Evolutionary conservation across 805 yeast genomes (phyloP), one percentile per base, ranked within the genome.

Genomic region (Candida pseudoglaebosa): DNA sequence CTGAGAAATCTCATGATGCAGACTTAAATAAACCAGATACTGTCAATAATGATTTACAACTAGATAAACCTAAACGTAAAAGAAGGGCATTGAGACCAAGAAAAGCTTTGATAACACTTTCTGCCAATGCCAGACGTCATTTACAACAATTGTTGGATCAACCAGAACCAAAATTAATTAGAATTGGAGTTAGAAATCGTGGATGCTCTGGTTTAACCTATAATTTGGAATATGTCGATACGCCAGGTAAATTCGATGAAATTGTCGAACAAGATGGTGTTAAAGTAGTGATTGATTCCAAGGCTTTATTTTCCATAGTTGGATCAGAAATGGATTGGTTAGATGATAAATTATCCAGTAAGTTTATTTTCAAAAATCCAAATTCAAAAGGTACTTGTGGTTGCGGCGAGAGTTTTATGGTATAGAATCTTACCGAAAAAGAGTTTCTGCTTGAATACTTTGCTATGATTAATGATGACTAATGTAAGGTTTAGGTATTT

Each of bases 251-350:
- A 65, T 93, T 91, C 54, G 99, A 93, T 61, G 99, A 93, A 64
- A 70, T 83, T 42, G 87, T 93, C 7, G 87, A 78, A 48, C 98
- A 91, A 65, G 96, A 90, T 53, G 97, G 95, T 24, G 95, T 93
- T 29, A 85, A 80, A 59, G 95, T 93, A 2, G 72, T 90, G 39
- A 87, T 93, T 33, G 99, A 93, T 59, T 91, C 98, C 19, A 93
- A 93, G 61, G 99, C 99, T 0, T 71, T 93, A 39, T 90, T 93
- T 61, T 83, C 95, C 49, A 90, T 93, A 32, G 95, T 93, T 42
- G 99, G 99, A 1, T 84, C 95, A 4, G 95, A 90, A 62, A 93
- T 93, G 99, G 99, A 93, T 63, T 93, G 96, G 96, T 71, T 87
- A 35, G 98, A 93, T 56, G 96, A 93, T 55, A 90, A 88, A 60